Base-by-base conservation (phyloP, 176 grass and related monocot species). In the Hyparrhenia diplandra region DNA sequence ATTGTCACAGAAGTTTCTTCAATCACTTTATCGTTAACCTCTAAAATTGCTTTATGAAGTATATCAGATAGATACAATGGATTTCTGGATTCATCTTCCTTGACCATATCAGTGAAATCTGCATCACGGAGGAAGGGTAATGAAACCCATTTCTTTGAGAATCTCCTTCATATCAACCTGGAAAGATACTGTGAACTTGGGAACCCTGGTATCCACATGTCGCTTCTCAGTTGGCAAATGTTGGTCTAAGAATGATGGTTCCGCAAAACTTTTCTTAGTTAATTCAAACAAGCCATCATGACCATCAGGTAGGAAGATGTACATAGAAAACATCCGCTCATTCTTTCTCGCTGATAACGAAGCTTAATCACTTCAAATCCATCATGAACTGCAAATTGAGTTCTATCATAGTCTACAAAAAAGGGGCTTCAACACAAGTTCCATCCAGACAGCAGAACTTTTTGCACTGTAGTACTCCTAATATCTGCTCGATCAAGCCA, bases 361-460 rank as follows among this genome's bases (percentile, higher is more conserved):
- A 89, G 82, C 71, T 85, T 89, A 84, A 89, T 89, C 52, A 85
- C n/a, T n/a, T n/a, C n/a, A n/a, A n/a, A n/a, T n/a, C n/a, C n/a
- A n/a, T n/a, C n/a, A n/a, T n/a, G n/a, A 13, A 43, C 57, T 9
- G 82, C 77, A 71, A 89, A 89, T 35, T 71, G 77, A 28, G 82
- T 89, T 57, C 82, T 76, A 58, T 85, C 87, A 85, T 85, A 89
- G 59, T 71, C 63, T 12, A 89, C 69, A n/a, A n/a, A 80, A 84
- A 88, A 69, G 82, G 69, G 5, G 75, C 62, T 8, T 80, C 31
- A 23, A 84, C n/a, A n/a, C n/a, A n/a, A n/a, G n/a, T n/a, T n/a
- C n/a, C n/a, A n/a, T n/a, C n/a, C n/a, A n/a, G n/a, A n/a, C n/a
- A n/a, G n/a, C n/a, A n/a, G n/a, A n/a, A n/a, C n/a, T n/a, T n/a